Conservation (phyloP, 441 rosid genomes). For the Corymbia calophylla region DNA sequence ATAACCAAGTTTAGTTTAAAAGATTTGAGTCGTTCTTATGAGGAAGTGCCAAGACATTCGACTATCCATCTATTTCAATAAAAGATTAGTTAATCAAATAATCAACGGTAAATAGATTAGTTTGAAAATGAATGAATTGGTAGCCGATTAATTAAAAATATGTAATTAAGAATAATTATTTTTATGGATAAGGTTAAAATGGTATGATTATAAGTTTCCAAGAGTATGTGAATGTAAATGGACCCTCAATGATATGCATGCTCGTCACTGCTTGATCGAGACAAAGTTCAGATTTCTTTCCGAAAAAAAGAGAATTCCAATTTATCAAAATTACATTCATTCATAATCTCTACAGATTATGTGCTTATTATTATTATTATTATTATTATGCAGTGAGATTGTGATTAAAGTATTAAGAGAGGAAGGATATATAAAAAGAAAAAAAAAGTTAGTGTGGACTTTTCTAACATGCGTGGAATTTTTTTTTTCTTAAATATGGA, state of each 20-base stretch:
- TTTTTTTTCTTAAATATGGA: no score
- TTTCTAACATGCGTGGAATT: no score
- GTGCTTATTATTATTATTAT: no score
- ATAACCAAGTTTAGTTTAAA: not conserved
- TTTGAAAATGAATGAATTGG: not conserved
- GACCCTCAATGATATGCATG: not conserved
- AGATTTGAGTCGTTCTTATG: fast-evolving
- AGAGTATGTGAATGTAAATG: not conserved
- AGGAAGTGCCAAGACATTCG: not conserved
- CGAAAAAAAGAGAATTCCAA: no score
- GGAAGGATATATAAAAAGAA: no score
- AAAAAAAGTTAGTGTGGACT: no score
- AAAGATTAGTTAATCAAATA: not conserved
- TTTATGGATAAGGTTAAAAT: not conserved
- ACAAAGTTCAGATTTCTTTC: no score
- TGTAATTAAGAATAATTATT: not conserved
- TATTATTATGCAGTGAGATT: no score
- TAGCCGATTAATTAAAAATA: not conserved
- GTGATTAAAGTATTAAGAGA: not conserved
- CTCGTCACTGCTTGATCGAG: not conserved
- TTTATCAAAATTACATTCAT: no score
- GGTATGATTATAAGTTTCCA: not conserved
- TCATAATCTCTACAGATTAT: no score
- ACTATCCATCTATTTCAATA: not conserved
- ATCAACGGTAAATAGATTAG: not conserved